These are phyloP conservation scores for Penicillium brevicompactum DNA, from an alignment of 2,329 filamentous ascomycete species.

Conservation along the genomic window DNA sequence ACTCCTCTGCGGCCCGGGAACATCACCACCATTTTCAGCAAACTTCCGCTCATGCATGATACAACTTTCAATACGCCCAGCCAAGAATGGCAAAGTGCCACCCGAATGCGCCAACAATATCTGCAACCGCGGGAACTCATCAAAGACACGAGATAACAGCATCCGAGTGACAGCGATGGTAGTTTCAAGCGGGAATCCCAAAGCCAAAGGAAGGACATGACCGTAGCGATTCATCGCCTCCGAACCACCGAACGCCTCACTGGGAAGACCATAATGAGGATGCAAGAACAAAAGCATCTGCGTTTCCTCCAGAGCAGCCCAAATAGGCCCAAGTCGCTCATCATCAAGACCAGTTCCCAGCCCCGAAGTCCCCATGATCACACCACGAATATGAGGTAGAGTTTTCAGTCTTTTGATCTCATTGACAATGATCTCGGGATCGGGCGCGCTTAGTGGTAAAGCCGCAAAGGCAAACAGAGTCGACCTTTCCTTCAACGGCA, in stretches of 20 bases:
- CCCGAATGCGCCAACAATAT: conserved; percentile 87
- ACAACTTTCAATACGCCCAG: conserved; percentile 85
- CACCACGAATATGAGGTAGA: conserved; percentile 73
- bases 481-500: conserved; percentile 53
- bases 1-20: conserved; percentile 60
- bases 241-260: conserved; percentile 78
- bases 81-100: conserved; percentile 84
- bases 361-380: conserved; percentile 84
- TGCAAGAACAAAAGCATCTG: conserved; percentile 77
- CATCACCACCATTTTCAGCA: conserved; percentile 61
- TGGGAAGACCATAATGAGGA: conserved; percentile 86
- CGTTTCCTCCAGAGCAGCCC: conserved; percentile 66
- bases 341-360: conserved; percentile 82
- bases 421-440: conserved; percentile 58
- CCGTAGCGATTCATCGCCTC: conserved; percentile 72
- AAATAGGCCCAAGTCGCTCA: conserved; percentile 69
- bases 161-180: conserved; percentile 87
- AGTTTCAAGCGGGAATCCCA: conserved; percentile 90
- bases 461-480: conserved; percentile 82
- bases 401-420: conserved; percentile 65
- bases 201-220: conserved; percentile 79
- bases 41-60: conserved; percentile 80
- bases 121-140: conserved; percentile 67
- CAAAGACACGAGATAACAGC: conserved; percentile 84
- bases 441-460: conserved; percentile 72